Evolutionary conservation across 768 basidiomycete species (phyloP).

Genomic region (Boletellus ananas): DNA sequence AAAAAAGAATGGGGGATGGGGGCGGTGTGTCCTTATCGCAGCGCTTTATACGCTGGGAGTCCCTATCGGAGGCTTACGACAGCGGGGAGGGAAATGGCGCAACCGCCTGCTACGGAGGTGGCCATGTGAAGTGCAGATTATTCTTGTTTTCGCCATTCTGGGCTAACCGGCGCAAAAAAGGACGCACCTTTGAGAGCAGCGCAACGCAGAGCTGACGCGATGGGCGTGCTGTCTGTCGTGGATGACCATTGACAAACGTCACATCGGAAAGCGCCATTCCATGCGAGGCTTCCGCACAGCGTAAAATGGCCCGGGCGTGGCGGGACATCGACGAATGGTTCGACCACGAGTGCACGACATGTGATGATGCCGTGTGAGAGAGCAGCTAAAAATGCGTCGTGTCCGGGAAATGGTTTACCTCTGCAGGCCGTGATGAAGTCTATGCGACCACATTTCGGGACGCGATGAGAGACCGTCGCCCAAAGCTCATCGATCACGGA

Average conservation of each 20-base stretch:
- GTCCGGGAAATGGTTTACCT: no score
- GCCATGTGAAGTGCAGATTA: slow-evolving; percentile 13
- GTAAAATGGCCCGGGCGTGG: background rate
- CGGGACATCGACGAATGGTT: no score
- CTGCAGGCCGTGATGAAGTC: no score
- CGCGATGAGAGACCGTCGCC: no score
- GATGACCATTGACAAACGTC: background rate
- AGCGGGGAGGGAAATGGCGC: slow-evolving; percentile 16
- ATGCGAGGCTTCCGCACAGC: no score
- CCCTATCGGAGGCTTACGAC: slow-evolving; percentile 6
- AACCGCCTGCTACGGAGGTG: slow-evolving; percentile 6
- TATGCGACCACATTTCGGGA: no score
- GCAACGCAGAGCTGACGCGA: background rate
- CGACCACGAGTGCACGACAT: background rate
- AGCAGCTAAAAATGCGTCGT: no score
- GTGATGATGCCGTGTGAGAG: background rate
- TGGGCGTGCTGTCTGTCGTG: background rate
- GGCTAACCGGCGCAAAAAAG: background rate
- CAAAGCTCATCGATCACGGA: no score
- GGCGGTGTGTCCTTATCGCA: background rate
- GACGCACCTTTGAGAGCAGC: background rate
- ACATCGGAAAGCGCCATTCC: no score
- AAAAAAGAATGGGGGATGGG: background rate
- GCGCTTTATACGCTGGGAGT: slow-evolving; percentile 14
- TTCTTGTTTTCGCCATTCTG: slow-evolving; percentile 14